Evolutionary conservation across 2,329 filamentous ascomycete species (phyloP).

Genomic region (Pestalotiopsis sp.): DNA sequence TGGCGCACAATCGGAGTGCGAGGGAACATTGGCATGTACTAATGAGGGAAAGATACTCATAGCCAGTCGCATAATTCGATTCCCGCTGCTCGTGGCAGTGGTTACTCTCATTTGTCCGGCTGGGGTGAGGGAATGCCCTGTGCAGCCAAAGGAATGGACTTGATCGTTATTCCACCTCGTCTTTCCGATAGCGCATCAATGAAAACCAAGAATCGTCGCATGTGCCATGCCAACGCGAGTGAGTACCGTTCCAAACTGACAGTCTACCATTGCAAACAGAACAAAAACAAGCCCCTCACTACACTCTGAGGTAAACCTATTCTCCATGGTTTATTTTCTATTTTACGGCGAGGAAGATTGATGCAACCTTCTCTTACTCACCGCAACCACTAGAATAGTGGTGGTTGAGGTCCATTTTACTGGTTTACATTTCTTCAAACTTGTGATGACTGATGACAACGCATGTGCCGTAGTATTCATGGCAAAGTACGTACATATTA

Average conservation of each 20-base stretch:
- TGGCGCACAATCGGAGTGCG: constrained; percentile 29
- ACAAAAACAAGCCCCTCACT: neutral
- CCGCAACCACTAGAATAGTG: neutral
- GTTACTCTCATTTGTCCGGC: constrained; percentile 20
- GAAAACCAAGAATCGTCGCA: constrained; percentile 1
- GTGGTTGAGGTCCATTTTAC: neutral
- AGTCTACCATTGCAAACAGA: neutral
- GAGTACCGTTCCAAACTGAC: neutral
- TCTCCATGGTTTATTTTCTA: constrained; percentile 28
- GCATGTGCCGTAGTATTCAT: neutral
- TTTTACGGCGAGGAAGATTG: constrained; percentile 31
- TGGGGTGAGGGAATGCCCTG: constrained; percentile 94
- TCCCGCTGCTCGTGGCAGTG: constrained; percentile 19
- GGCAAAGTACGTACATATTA: neutral
- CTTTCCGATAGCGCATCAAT: constrained; percentile 15
- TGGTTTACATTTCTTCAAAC: neutral
- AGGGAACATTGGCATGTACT: constrained; percentile 71
- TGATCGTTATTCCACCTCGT: constrained; percentile 74
- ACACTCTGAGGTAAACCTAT: constrained; percentile 30
- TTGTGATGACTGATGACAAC: neutral
- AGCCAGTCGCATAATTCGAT: constrained; percentile 36
- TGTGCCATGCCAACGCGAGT: neutral
- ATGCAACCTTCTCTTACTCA: constrained; percentile 9
- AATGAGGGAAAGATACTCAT: constrained; percentile 99
- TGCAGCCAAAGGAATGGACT: constrained; percentile 83